Evolutionary conservation across 805 yeast genomes (phyloP).

Genomic region (Clavispora phyllophila): DNA sequence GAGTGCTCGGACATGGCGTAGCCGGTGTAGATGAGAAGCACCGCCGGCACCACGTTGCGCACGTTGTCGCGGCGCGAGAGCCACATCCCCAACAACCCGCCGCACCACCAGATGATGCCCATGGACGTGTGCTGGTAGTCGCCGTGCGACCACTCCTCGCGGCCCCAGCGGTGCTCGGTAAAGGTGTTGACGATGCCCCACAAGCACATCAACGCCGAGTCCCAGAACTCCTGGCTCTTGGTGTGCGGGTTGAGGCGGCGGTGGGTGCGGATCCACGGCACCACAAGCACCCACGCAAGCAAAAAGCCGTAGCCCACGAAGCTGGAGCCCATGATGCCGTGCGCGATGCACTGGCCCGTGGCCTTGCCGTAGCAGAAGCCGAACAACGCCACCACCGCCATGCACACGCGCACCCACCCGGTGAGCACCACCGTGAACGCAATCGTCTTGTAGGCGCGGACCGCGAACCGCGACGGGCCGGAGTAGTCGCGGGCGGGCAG

Average conservation of each 20-base stretch:
- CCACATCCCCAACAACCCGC: conserved; percentile 81
- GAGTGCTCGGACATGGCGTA: conserved; percentile 91
- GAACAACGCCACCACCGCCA: conserved; percentile 78
- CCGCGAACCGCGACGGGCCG: conserved; percentile 8
- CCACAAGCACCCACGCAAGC: conserved; percentile 56
- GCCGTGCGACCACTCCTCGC: conserved; percentile 83
- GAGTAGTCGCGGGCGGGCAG: conserved; percentile 1
- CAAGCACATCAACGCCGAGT: conserved; percentile 68
- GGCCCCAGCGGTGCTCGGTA: conserved; percentile 95
- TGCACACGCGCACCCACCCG: conserved; percentile 75
- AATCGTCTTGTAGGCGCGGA: conserved; percentile 34
- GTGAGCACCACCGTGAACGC: conserved; percentile 45
- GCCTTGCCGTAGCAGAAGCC: conserved; percentile 83
- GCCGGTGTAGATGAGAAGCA: conserved; percentile 82
- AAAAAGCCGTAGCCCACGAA: conserved; percentile 78
- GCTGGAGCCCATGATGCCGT: conserved; percentile 93
- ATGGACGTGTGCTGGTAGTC: conserved; percentile 93
- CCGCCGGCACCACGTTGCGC: conserved; percentile 62
- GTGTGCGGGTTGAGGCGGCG: conserved; percentile 13
- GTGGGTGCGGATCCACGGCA: conserved; percentile 70
- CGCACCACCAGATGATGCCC: conserved; percentile 97
- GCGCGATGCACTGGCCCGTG: conserved; percentile 94
- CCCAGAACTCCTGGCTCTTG: conserved; percentile 76
- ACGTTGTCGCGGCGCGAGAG: conserved; percentile 50
- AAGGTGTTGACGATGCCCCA: conserved; percentile 96